Base-by-base conservation (phyloP, 345 rosid species). In the Salix purpurea region DNA sequence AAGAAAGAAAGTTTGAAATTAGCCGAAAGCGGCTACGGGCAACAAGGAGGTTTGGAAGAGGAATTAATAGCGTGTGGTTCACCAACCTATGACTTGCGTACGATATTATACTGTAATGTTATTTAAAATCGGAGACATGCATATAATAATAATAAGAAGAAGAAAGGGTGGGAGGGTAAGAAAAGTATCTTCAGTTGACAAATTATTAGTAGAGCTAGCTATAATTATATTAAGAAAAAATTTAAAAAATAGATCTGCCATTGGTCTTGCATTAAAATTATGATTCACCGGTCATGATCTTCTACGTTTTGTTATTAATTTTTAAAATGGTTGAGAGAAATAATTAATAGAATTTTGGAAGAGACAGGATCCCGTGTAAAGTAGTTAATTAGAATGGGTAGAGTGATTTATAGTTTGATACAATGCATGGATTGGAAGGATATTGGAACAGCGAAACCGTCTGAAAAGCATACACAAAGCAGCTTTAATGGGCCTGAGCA, bases 31-130 rank as follows among this genome's bases (percentile, higher is more conserved):
- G 65, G 30, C 19, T 44, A 9, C 2, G 28, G 24, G 70, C 79
- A 61, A 44, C 39, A 32, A 30, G 46, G 44, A 24, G 30, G 13
- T 37, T 2, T n/a, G 16, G 32, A 46, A 4, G 19, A 18, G 8
- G 34, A 4, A 32, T 8, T 42, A 15, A 4, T 8, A 6, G 19
- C 76, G 61, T 82, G 9, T 48, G 75, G 85, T 77, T 85, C 77
- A 83, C 83, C 86, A 66, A 82, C 80, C 50, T 7, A 14, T 48
- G 82, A 77, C 77, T 74, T 37, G 8, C n/a, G 6, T 26, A 16
- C 7, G 16, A 14, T 15, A 8, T 15, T 23, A 23, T 66, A 0
- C 62, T 66, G 3, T 56, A 1, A 56, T 56, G 28, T 56, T 61
- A 12, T 54, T 64, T 10, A 1, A 7, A 4, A 18, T 18, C 9